Base-by-base conservation (phyloP, 108 stramenopile genomes). In the Discostella pseudostelligera region DNA sequence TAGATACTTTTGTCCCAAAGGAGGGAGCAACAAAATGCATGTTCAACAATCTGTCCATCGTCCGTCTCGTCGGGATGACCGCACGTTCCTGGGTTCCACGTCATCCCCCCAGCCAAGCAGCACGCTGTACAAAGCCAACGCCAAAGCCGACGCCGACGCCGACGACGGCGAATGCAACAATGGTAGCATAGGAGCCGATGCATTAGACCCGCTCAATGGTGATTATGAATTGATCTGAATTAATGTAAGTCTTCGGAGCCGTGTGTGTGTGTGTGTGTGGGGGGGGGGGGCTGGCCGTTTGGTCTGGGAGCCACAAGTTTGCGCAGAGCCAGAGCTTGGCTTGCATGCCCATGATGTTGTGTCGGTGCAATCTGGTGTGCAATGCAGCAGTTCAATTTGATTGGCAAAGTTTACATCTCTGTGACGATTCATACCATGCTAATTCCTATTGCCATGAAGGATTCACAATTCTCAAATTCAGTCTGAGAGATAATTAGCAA, bases 341-440 rank as follows among this genome's bases (percentile, higher is more conserved):
- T n/a, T n/a, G n/a, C n/a, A n/a, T n/a, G n/a, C n/a, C n/a, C n/a
- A n/a, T n/a, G n/a, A n/a, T n/a, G n/a, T n/a, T n/a, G n/a, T n/a
- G n/a, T n/a, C n/a, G n/a, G n/a, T n/a, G n/a, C n/a, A n/a, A n/a
- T n/a, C n/a, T n/a, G n/a, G n/a, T n/a, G n/a, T n/a, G n/a, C n/a
- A n/a, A n/a, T n/a, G 35, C 35, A 1, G 7, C 26, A 22, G 14
- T 16, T 43, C 14, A 43, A 43, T 8, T 19, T 26, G 16, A 8
- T 14, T n/a, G 55, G 37, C 26, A 3, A 56, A 36, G 12, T 28
- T 22, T 26, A 56, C 35, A 59, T 51, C 62, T 63, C 62, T 13
- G 22, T 63, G 62, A 63, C 21, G 62, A 63, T 50, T 51, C 21
- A 62, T 22, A 63, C 62, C 62, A 63, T 63, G 62, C 62, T 63